phyloP scores from a whole-genome alignment of 169 alveolate species.

The Plasmodium gonderi region DNA sequence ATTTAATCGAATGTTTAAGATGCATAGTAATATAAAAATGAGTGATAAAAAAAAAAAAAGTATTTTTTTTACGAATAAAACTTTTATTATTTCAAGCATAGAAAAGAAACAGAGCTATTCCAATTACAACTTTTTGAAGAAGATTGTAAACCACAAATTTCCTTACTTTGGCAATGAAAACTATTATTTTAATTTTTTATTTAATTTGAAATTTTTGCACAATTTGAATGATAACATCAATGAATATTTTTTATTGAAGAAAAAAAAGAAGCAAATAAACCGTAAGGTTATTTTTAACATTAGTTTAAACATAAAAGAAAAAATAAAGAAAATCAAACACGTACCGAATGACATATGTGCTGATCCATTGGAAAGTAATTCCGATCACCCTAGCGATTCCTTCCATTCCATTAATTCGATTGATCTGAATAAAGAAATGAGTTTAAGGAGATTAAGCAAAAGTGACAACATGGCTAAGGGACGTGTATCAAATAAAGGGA shows the following conservation, averaged over 20 bases:
- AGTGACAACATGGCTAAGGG: background rate
- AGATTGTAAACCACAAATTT: constrained; percentile 4
- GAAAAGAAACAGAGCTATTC: constrained; percentile 25
- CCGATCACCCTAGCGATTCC: background rate
- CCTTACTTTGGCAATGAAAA: constrained; percentile 31
- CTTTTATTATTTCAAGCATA: background rate
- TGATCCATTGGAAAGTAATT: background rate
- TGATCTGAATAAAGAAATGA: too few species aligned
- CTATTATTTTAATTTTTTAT: background rate
- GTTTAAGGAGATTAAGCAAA: background rate
- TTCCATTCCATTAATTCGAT: too few species aligned
- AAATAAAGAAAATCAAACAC: constrained; percentile 26
- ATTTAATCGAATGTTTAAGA: background rate
- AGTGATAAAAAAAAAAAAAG: background rate
- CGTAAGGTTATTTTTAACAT: constrained; percentile 30
- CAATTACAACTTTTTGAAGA: constrained; percentile 1
- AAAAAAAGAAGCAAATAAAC: background rate
- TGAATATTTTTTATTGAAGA: constrained; percentile 1
- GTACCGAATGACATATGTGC: background rate
- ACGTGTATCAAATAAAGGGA: background rate
- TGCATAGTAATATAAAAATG: constrained; percentile 3
- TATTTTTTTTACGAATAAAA: constrained; percentile 12
- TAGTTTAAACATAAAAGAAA: constrained; percentile 35
- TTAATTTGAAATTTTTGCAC: constrained; percentile 11
- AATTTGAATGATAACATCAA: background rate